Percentiles rank a stretch among this genome's conserved stretches.
These are phyloP conservation scores for Amyloporia xantha DNA, from an alignment of 768 basidiomycete genomes.

Conservation along the genomic window DNA sequence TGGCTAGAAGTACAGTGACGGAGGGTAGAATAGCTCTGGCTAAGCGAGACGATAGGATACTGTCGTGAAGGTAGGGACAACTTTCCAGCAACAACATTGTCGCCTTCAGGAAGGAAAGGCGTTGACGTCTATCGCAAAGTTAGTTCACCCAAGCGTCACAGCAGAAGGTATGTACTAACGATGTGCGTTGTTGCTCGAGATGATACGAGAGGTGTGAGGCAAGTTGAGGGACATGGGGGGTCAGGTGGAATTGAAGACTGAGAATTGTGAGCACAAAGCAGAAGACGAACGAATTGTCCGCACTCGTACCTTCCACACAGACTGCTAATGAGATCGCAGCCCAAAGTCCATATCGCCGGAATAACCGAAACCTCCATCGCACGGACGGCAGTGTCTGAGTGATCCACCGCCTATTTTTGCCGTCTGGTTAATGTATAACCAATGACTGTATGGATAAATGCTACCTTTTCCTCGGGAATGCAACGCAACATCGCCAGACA, in stretches of 20 bases:
- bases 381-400: slow-evolving; percentile 44
- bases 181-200: slow-evolving; percentile 46
- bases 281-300: neutral
- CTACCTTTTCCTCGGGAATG: slow-evolving; percentile 40
- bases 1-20: slow-evolving; percentile 42
- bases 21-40: slow-evolving; percentile 45
- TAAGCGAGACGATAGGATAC: slow-evolving; percentile 43
- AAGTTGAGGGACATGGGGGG: slow-evolving; percentile 50
- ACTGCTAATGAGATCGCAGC: slow-evolving; percentile 43
- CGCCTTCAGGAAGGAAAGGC: slow-evolving; percentile 38
- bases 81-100: slow-evolving; percentile 36
- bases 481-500: slow-evolving; percentile 40
- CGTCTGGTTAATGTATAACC: no score
- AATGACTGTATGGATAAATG: neutral
- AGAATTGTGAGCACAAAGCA: neutral
- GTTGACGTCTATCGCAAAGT: slow-evolving; percentile 9
- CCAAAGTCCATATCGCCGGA: slow-evolving; percentile 46
- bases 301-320: slow-evolving; percentile 45
- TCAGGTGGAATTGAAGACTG: slow-evolving; percentile 50
- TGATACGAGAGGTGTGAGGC: slow-evolving; percentile 47
- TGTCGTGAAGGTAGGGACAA: slow-evolving; percentile 42
- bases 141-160: neutral
- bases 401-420: slow-evolving; percentile 47
- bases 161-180: slow-evolving; percentile 35
- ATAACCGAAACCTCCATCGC: slow-evolving; percentile 48